A percentile compares a stretch with the other conserved stretches of the same genome.
phyloP scores from a whole-genome alignment of 768 basidiomycete genomes.

The Peribolospora kevripleyi region DNA sequence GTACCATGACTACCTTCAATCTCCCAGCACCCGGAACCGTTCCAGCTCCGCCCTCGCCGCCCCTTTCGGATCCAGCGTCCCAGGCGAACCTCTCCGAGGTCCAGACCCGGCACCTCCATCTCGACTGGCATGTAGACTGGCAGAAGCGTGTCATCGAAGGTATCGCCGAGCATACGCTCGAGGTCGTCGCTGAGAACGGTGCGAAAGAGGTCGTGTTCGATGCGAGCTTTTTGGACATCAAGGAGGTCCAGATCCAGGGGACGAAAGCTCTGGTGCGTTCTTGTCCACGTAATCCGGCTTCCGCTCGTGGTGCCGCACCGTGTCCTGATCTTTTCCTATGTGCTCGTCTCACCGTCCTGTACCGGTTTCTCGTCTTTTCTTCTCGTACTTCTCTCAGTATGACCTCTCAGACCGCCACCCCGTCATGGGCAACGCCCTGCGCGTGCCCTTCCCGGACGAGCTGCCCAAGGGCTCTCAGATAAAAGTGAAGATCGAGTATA shows the following conservation, averaged over 20 bases:
- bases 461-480: conserved; percentile 25
- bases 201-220: conserved; percentile 40
- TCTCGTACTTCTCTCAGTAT: conserved; percentile 18
- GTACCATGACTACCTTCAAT: no score
- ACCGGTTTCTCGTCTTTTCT: conserved; percentile 23
- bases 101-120: conserved; percentile 37
- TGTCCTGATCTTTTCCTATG: no score
- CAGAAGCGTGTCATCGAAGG: conserved; percentile 35
- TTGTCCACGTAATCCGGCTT: background rate
- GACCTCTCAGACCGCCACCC: conserved; percentile 33
- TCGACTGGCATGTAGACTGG: conserved; percentile 66
- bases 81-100: conserved; percentile 58
- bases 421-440: conserved; percentile 55
- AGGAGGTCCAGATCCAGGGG: conserved; percentile 31
- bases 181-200: conserved; percentile 26
- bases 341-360: background rate
- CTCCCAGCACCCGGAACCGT: no score
- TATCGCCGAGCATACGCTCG: conserved; percentile 37
- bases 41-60: no score
- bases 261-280: conserved; percentile 26
- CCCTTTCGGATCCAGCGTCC: conserved; percentile 34
- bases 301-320: background rate
- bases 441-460: conserved; percentile 28
- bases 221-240: conserved; percentile 41
- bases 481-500: conserved; percentile 35